Conservation (phyloP, 1,139 yeast genomes). For the Spathaspora jeffriesii region DNA sequence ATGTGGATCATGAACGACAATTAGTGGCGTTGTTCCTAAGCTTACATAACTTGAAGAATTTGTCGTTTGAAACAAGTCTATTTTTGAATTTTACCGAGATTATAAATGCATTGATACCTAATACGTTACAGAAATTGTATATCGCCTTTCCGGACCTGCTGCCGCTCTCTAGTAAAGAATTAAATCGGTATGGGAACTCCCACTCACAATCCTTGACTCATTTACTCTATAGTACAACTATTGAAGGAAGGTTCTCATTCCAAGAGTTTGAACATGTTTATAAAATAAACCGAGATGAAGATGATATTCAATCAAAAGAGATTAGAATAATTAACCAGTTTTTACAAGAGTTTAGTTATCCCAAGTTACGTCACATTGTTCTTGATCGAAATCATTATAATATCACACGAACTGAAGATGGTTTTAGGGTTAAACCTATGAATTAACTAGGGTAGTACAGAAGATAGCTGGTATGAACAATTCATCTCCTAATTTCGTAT, state of each 20-base stretch:
- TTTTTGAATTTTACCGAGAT: not conserved
- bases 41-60: not conserved
- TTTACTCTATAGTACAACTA: not conserved
- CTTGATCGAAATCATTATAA: not conserved
- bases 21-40: not conserved
- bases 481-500: no score
- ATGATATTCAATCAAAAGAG: not conserved
- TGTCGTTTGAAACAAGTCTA: not conserved
- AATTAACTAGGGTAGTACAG: no score
- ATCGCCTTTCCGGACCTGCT: not conserved
- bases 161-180: not conserved
- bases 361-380: not conserved
- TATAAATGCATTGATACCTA: not conserved
- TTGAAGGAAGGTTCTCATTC: not conserved
- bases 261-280: not conserved
- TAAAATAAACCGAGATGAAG: not conserved
- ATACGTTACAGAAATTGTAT: not conserved
- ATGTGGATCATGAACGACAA: not conserved
- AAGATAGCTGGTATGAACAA: no score
- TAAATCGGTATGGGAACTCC: not conserved
- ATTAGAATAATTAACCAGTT: not conserved
- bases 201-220: not conserved
- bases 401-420: not conserved
- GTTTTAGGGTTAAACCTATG: not conserved
- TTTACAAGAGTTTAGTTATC: not conserved